phyloP scores from a whole-genome alignment of 2,329 filamentous ascomycete species.

The Capronia coronata region DNA sequence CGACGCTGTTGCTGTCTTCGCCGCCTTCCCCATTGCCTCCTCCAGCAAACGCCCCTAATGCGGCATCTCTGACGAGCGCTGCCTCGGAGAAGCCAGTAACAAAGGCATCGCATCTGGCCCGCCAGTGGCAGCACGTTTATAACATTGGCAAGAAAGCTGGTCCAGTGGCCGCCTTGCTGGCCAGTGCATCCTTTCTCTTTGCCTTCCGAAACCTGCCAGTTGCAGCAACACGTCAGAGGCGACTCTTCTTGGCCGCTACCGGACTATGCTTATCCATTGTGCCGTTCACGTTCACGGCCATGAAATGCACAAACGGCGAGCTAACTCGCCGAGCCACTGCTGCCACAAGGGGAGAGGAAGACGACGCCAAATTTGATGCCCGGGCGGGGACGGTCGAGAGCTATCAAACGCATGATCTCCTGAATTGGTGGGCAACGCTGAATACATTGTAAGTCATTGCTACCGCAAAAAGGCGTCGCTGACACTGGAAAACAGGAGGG shows the following conservation, averaged over 20 bases:
- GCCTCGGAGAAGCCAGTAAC: conserved; percentile 9
- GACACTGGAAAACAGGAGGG: conserved; percentile 6
- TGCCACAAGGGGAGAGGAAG: conserved; percentile 9
- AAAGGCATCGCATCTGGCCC: conserved; percentile 8
- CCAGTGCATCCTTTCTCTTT: conserved; percentile 9
- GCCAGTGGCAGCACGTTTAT: conserved; percentile 13
- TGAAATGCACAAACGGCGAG: conserved; percentile 17
- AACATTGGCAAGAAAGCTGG: conserved; percentile 16
- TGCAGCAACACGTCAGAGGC: conserved; percentile 1
- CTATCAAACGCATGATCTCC: conserved; percentile 13
- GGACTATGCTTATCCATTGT: conserved; percentile 4
- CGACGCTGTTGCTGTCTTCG: conserved; percentile 6
- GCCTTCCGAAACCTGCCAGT: conserved; percentile 1
- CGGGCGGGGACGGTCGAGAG: conserved; percentile 4
- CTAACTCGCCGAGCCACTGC: conserved; percentile 10
- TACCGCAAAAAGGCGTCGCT: background rate
- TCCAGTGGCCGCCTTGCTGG: conserved; percentile 7
- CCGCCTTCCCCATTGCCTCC: conserved; percentile 7
- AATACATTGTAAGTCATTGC: conserved; percentile 9
- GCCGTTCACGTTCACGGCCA: conserved; percentile 14
- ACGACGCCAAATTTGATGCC: conserved; percentile 2
- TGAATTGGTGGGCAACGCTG: conserved; percentile 14
- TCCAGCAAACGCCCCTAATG: conserved; percentile 5
- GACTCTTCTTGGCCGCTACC: conserved; percentile 8
- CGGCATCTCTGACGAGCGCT: conserved; percentile 7